Conservation (phyloP, 1,284 basidiomycete species). For the Heliocybe sulcata region DNA sequence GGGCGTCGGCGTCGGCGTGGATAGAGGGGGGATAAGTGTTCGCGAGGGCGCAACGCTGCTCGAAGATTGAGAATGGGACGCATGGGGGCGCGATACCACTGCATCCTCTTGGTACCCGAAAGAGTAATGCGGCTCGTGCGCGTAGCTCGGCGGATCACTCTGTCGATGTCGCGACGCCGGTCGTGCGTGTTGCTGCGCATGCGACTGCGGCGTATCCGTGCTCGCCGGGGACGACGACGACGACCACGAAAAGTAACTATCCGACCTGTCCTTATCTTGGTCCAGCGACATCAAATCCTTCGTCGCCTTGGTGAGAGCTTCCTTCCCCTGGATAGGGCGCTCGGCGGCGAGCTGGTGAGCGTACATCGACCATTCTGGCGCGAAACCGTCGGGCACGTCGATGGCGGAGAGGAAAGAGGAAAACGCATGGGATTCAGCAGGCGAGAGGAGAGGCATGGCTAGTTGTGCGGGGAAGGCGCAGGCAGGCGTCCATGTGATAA, state of each 20-base stretch:
- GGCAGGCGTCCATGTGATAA: background rate
- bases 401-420: conserved; percentile 41
- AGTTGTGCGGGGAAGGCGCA: background rate
- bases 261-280: conserved; percentile 7
- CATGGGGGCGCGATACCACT: background rate
- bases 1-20: background rate
- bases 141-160: background rate
- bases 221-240: conserved; percentile 13
- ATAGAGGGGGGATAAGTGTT: background rate
- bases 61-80: background rate
- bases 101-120: background rate
- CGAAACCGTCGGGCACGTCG: conserved; percentile 28
- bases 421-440: conserved; percentile 40
- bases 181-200: background rate
- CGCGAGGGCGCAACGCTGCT: background rate
- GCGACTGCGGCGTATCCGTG: background rate
- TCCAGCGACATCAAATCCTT: conserved; percentile 65
- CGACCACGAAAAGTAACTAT: conserved; percentile 11
- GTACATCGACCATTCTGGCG: conserved; percentile 17
- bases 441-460: conserved; percentile 37
- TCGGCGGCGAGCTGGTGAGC: background rate
- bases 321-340: conserved; percentile 28
- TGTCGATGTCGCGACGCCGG: background rate
- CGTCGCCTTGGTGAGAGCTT: conserved; percentile 63
- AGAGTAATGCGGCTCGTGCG: background rate